These are phyloP conservation scores for Pelargonium australe DNA, from an alignment of 441 rosid genomes.

Conservation along the genomic window DNA sequence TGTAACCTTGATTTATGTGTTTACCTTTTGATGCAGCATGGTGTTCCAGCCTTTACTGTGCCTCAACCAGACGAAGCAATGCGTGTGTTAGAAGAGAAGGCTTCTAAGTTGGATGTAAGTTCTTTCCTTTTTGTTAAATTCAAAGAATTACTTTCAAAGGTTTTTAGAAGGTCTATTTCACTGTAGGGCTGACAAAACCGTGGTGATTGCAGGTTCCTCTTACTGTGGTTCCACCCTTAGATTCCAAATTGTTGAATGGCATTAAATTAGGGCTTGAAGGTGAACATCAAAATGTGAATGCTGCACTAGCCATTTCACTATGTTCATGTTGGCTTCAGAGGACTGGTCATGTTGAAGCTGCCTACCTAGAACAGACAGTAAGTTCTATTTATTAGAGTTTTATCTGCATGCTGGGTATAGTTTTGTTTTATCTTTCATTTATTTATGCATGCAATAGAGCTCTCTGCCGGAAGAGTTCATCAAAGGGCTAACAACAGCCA, in stretches of 20 bases:
- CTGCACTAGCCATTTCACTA: slow-evolving; percentile 80
- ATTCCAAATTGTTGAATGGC: slow-evolving; percentile 49
- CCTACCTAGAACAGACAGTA: slow-evolving; percentile 48
- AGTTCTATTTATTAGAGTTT: slow-evolving; percentile 18
- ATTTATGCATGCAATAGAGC: slow-evolving; percentile 39
- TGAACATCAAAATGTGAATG: slow-evolving; percentile 84
- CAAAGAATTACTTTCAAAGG: background rate
- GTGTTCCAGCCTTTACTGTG: slow-evolving; percentile 85
- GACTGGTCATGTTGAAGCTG: slow-evolving; percentile 52
- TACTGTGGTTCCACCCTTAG: slow-evolving; percentile 57
- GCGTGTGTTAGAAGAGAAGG: slow-evolving; percentile 76
- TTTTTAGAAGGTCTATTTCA: slow-evolving; percentile 12
- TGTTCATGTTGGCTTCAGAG: slow-evolving; percentile 80
- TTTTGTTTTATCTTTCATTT: background rate
- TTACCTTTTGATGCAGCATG: slow-evolving; percentile 41
- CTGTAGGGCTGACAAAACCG: slow-evolving; percentile 17
- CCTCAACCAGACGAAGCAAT: slow-evolving; percentile 95
- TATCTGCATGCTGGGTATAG: slow-evolving; percentile 3
- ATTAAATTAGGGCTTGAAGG: slow-evolving; percentile 83
- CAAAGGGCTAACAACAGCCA: slow-evolving; percentile 70
- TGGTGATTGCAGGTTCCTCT: slow-evolving; percentile 60
- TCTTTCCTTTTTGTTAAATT: background rate
- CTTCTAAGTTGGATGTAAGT: slow-evolving; percentile 66
- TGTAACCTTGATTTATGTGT: background rate
- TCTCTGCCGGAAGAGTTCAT: slow-evolving; percentile 70